Evolutionary conservation across 768 basidiomycete genomes (phyloP).

Genomic region (Aureoboletus auriporus): DNA sequence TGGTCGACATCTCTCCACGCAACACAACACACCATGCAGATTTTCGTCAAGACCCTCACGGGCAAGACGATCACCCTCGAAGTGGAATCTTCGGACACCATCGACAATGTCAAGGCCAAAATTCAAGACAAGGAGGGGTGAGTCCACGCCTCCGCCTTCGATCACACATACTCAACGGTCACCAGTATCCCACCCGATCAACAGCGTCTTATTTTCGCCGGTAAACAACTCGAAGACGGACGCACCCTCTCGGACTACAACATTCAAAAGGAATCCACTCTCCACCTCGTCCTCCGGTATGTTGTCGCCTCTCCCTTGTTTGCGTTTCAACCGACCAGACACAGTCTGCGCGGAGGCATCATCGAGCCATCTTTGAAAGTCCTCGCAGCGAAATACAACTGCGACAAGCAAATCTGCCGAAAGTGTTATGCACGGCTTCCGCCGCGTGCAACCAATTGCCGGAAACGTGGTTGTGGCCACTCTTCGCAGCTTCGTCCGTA

Average conservation of each 20-base stretch:
- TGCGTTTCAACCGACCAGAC: not conserved
- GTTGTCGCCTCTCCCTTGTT: conserved; percentile 14
- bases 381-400: conserved; percentile 96
- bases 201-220: conserved; percentile 54
- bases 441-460: conserved; percentile 98
- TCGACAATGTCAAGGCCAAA: conserved; percentile 27
- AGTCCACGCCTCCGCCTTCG: conserved; percentile 4
- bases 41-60: conserved; percentile 88
- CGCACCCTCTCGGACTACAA: conserved; percentile 96
- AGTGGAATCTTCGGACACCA: conserved; percentile 27
- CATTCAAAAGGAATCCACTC: conserved; percentile 97
- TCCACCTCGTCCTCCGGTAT: conserved; percentile 94
- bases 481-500: conserved; percentile 89
- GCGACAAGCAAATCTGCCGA: conserved; percentile 99
- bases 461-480: conserved; percentile 90
- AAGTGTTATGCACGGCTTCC: conserved; percentile 99
- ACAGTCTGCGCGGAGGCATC: conserved; percentile 61
- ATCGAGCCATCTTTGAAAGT: conserved; percentile 99
- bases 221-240: conserved; percentile 98
- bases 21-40: conserved; percentile 44
- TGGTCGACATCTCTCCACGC: not conserved
- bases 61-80: conserved; percentile 30
- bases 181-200: conserved; percentile 24
- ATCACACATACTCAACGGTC: too few relatives aligned
- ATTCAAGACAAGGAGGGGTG: conserved; percentile 70